A percentile compares a stretch with the other conserved stretches of the same genome.
phyloP scores from a whole-genome alignment of 2,329 filamentous ascomycete species.

The Coniochaeta prunicola region DNA sequence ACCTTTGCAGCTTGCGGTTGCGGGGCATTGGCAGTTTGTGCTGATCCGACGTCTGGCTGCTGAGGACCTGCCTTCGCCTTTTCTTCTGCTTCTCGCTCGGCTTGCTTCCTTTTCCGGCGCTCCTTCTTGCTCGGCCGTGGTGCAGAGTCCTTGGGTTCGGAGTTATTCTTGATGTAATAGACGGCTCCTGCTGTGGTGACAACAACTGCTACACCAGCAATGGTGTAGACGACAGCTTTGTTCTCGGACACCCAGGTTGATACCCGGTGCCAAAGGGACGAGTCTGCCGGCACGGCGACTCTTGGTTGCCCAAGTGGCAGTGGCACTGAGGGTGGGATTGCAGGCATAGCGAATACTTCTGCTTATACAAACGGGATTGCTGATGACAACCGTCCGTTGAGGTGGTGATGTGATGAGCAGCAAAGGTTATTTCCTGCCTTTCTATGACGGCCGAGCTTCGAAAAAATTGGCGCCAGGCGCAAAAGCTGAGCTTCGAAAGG shows the following conservation, averaged over 20 bases:
- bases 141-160: conserved; percentile 39
- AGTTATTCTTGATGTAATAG: conserved; percentile 71
- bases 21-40: conserved; percentile 20
- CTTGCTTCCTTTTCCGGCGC: conserved; percentile 79
- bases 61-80: conserved; percentile 22
- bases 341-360: neutral
- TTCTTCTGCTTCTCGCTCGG: conserved; percentile 49
- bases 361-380: neutral
- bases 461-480: neutral
- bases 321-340: conserved; percentile 1
- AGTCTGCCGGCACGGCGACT: conserved; percentile 30
- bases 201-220: conserved; percentile 88
- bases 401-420: neutral
- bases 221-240: conserved; percentile 91
- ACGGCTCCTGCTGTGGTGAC: conserved; percentile 86
- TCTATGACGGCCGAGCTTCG: neutral
- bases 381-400: neutral
- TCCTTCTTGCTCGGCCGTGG: conserved; percentile 87
- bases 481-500: neutral
- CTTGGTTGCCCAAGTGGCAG: neutral
- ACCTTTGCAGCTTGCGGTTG: conserved; percentile 43
- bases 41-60: conserved; percentile 24
- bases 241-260: conserved; percentile 91
- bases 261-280: conserved; percentile 81
- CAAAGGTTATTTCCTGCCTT: neutral